Evolutionary conservation across 2,329 filamentous ascomycete genomes (phyloP), one percentile per base, ranked within the genome.

Genomic region (Cercospora janseana): DNA sequence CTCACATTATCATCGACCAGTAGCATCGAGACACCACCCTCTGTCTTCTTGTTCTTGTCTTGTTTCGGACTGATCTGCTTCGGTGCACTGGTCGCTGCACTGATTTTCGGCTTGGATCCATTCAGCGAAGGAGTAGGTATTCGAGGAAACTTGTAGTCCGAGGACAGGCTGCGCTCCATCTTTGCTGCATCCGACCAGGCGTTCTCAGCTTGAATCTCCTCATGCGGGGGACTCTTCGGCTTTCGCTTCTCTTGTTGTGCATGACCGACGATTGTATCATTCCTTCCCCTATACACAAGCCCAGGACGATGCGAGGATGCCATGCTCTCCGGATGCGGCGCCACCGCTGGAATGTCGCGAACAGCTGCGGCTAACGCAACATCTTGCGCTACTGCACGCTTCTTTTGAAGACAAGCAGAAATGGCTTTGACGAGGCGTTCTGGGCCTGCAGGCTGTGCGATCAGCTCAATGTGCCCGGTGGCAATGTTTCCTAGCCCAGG

Each of bases 1-100:
- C 57, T 55, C 54, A 62, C 60, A 46, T 68, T 67, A 45, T 68
- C 65, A 45, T 68, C 65, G 2, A 67, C 66, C 1, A 67, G 56
- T 20, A 67, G 51, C 6, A 67, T 49, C 4, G 58, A 63, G 3
- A 66, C 54, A 13, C 57, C 56, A 21, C 46, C 31, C 10, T 52
- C 44, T 29, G 18, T 40, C 34, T 20, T 32, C 29, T 46, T 58
- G 10, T 28, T 44, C 27, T 47, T 49, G 3, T 55, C 35, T 10
- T 42, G 28, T 4, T 46, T 50, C 9, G 27, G 41, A n/a, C 24
- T 41, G 2, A 29, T 52, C 28, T 45, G 44, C 20, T 45, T 51
- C 6, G 50, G 45, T 18, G 50, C 49, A 3, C 24, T 31, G 27
- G 42, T 38, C 7, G 29, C 40, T 3, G 41, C 47, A 16, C 47